A percentile compares a stretch with the other conserved stretches of the same genome.
These are phyloP conservation scores for Eutypella sp. DNA, from an alignment of 2,329 filamentous ascomycete species.

Conservation along the genomic window DNA sequence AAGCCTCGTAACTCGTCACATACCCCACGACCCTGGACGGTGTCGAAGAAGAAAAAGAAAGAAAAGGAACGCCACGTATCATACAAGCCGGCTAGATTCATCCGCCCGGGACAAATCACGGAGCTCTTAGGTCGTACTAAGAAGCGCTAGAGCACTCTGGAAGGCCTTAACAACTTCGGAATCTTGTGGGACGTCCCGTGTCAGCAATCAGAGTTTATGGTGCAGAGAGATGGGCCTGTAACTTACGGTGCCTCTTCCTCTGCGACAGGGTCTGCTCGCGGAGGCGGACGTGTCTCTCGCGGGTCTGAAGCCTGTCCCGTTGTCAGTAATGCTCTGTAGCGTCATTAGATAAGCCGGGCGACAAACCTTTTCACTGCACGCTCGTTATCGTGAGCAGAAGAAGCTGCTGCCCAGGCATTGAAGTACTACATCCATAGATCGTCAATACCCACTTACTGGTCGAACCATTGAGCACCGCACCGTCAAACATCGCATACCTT, in stretches of 20 bases:
- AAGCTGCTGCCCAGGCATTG: constrained; percentile 69
- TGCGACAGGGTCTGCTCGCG: constrained; percentile 66
- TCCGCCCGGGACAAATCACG: background rate
- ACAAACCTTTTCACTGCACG: constrained; percentile 69
- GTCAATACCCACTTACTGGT: constrained; percentile 6
- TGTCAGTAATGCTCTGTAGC: constrained; percentile 13
- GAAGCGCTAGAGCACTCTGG: constrained; percentile 54
- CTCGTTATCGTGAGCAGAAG: constrained; percentile 67
- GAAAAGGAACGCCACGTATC: constrained; percentile 1
- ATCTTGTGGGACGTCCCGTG: constrained; percentile 30
- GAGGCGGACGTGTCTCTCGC: constrained; percentile 69
- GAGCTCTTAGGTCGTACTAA: constrained; percentile 30
- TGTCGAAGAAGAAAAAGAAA: constrained; percentile 2
- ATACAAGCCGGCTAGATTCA: background rate
- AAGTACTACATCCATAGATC: constrained; percentile 59
- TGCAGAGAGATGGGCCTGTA: constrained; percentile 11
- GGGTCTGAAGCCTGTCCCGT: constrained; percentile 63
- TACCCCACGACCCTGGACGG: constrained; percentile 7
- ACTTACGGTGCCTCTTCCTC: constrained; percentile 77
- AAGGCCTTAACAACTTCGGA: constrained; percentile 57
- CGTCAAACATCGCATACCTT: constrained; percentile 42
- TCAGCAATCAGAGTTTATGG: background rate
- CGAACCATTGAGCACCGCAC: background rate
- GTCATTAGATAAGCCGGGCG: constrained; percentile 3
- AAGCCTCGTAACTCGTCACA: constrained; percentile 11